These are phyloP conservation scores for Cladosporium velox DNA, from an alignment of 2,329 filamentous ascomycete species.

Conservation along the genomic window DNA sequence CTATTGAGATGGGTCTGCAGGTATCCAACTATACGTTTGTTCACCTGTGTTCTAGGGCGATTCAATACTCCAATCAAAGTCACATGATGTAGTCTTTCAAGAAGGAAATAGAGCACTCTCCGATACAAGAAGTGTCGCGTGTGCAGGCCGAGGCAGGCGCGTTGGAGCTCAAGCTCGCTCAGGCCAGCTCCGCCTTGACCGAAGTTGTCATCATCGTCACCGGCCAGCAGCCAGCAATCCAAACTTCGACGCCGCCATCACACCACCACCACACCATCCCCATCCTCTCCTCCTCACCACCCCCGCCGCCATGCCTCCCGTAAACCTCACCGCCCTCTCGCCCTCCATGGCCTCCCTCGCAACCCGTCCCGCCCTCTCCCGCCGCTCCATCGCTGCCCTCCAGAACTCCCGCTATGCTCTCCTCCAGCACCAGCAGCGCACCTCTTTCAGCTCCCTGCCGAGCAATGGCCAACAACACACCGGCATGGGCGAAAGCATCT, in stretches of 20 bases:
- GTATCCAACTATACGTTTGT: neutral
- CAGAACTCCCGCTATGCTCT: conserved; percentile 37
- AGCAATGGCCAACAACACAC: neutral
- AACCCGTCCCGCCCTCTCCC: conserved; percentile 38
- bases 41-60: neutral
- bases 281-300: neutral
- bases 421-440: conserved; percentile 28
- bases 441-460: conserved; percentile 29
- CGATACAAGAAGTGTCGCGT: neutral
- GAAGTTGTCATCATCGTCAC: conserved; percentile 17
- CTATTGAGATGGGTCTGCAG: neutral
- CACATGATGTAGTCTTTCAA: neutral
- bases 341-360: conserved; percentile 33
- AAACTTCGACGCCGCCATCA: conserved; percentile 12
- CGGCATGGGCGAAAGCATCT: conserved; percentile 36
- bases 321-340: conserved; percentile 12
- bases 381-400: conserved; percentile 37
- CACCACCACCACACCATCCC: neutral
- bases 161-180: neutral
- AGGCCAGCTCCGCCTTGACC: neutral
- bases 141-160: neutral
- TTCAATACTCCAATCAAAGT: neutral
- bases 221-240: neutral
- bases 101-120: neutral
- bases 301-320: conserved; percentile 5